A percentile compares a stretch with the other conserved stretches of the same genome.
phyloP scores from a whole-genome alignment of 2,329 filamentous ascomycete species.

The Alternaria arborescens region DNA sequence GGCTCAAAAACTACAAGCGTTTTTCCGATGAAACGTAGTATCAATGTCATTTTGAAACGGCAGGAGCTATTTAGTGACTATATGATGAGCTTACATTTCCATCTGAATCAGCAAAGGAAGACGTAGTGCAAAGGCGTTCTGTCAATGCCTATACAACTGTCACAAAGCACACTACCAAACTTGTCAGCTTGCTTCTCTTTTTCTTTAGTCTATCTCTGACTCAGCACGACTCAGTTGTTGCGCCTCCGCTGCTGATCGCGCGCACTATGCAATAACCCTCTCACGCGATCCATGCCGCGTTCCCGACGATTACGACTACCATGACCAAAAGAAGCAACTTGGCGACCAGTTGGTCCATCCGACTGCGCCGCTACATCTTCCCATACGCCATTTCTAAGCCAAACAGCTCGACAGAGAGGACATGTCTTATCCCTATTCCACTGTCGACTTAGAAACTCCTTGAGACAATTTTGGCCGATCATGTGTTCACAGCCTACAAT shows the following conservation, averaged over 20 bases:
- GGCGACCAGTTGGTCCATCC: background rate
- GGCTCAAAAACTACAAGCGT: background rate
- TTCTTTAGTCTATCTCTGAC: background rate
- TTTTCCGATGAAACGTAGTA: background rate
- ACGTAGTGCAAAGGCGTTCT: background rate
- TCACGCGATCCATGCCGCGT: background rate
- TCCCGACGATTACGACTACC: background rate
- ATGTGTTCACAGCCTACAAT: constrained; percentile 2
- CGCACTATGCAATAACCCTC: background rate
- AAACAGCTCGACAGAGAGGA: constrained; percentile 2
- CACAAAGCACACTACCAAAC: background rate
- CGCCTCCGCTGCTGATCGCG: background rate
- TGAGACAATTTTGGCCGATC: background rate
- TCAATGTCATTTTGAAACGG: no score
- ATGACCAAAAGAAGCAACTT: background rate
- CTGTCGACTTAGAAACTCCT: background rate
- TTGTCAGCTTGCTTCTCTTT: background rate
- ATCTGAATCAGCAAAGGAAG: background rate
- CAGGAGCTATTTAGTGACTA: no score
- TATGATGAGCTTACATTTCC: no score
- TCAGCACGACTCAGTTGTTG: background rate
- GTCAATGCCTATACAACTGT: background rate
- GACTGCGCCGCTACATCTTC: background rate
- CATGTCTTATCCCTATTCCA: background rate
- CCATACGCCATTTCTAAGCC: background rate